Evolutionary conservation across 1,284 basidiomycete genomes (phyloP).

Genomic region (Leccinum griseonigrum): DNA sequence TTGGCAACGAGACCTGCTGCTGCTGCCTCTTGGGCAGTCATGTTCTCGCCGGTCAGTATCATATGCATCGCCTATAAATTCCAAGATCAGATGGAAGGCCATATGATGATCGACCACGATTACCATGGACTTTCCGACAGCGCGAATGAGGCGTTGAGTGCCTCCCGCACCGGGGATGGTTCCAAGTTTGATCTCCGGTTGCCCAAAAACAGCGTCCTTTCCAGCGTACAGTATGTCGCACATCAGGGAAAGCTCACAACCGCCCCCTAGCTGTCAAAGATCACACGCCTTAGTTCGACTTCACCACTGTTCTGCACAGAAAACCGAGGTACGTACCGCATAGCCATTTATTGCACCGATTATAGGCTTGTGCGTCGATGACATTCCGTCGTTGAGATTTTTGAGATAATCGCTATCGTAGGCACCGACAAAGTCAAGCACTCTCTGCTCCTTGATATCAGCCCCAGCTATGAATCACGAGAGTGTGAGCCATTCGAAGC

Average conservation of each 20-base stretch:
- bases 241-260: conserved; percentile 67
- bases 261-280: conserved; percentile 53
- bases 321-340: conserved; percentile 37
- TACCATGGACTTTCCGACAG: conserved; percentile 61
- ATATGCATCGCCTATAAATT: conserved; percentile 59
- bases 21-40: conserved; percentile 56
- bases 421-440: conserved; percentile 45
- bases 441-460: conserved; percentile 38
- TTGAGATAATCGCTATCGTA: conserved; percentile 61
- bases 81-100: neutral
- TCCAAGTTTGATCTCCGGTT: conserved; percentile 70
- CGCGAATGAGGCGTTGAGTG: conserved; percentile 55
- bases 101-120: neutral
- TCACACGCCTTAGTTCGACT: neutral
- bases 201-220: conserved; percentile 57
- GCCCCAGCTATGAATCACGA: conserved; percentile 33
- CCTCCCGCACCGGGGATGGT: conserved; percentile 66
- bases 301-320: neutral
- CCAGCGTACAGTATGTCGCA: conserved; percentile 52
- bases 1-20: conserved; percentile 34
- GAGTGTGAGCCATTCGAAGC: neutral
- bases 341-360: conserved; percentile 65
- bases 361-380: conserved; percentile 57
- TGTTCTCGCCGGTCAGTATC: conserved; percentile 56
- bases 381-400: conserved; percentile 51